phyloP scores from a whole-genome alignment of 805 yeast species.

The Candida mattraensis region DNA sequence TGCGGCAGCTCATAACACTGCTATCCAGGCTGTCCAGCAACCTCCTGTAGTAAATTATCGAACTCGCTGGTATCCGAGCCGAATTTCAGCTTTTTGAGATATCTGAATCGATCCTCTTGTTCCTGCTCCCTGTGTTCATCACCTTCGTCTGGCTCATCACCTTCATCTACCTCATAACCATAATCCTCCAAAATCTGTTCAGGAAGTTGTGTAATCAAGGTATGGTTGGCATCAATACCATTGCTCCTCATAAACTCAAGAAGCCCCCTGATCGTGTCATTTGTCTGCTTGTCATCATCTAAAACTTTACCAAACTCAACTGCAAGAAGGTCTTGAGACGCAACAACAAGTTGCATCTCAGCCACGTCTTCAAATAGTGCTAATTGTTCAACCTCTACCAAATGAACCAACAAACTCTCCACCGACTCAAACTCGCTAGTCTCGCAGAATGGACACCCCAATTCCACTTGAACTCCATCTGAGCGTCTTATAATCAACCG shows the following conservation, averaged over 20 bases:
- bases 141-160: constrained; percentile 2
- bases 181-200: constrained; percentile 3
- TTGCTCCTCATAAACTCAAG: constrained; percentile 7
- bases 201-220: constrained; percentile 9
- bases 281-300: constrained; percentile 5
- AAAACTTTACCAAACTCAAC: constrained; percentile 12
- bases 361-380: constrained; percentile 10
- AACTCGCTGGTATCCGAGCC: too few species aligned
- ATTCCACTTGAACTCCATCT: constrained; percentile 16
- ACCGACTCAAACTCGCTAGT: not conserved
- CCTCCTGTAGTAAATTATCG: too few species aligned
- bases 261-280: not conserved
- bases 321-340: constrained; percentile 6
- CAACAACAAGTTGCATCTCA: constrained; percentile 5
- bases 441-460: constrained; percentile 20
- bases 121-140: constrained; percentile 1
- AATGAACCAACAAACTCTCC: constrained; percentile 11
- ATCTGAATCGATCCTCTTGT: too few species aligned
- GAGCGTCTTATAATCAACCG: constrained; percentile 10
- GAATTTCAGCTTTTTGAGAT: too few species aligned
- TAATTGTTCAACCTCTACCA: constrained; percentile 10
- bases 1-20: too few species aligned
- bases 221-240: constrained; percentile 7
- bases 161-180: constrained; percentile 3
- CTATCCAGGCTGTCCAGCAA: too few species aligned